These are phyloP conservation scores for Fusarium liriodendri DNA, from an alignment of 2,329 filamentous ascomycete genomes.

Conservation along the genomic window DNA sequence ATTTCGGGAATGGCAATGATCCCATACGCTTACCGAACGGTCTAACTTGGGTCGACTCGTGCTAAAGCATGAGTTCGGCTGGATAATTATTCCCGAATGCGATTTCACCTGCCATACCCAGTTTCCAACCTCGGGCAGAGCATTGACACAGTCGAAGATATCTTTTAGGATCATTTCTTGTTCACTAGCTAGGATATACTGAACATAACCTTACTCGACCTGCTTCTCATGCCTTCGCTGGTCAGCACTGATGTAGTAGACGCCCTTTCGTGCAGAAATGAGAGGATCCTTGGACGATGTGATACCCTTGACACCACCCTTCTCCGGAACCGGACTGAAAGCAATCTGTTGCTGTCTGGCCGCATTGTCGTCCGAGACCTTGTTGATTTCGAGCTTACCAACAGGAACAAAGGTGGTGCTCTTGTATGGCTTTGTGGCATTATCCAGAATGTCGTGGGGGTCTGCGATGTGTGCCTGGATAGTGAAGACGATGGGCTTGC, in stretches of 20 bases:
- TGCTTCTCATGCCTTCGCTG: constrained; percentile 16
- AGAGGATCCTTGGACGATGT: constrained; percentile 7
- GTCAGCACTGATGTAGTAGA: constrained; percentile 22
- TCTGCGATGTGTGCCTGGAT: constrained; percentile 27
- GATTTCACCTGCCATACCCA: not conserved
- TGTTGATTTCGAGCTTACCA: constrained; percentile 21
- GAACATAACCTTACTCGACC: not conserved
- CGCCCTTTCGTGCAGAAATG: constrained; percentile 11
- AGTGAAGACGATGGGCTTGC: constrained; percentile 19
- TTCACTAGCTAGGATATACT: not conserved
- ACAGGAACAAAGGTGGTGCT: not conserved
- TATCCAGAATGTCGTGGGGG: not conserved
- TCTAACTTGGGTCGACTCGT: not conserved
- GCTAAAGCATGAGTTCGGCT: not conserved
- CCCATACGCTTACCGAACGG: not conserved
- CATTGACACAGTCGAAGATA: no score
- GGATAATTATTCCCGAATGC: not conserved
- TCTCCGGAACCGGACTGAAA: constrained; percentile 11
- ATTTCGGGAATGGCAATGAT: not conserved
- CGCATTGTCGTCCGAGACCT: constrained; percentile 9
- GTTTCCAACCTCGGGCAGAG: not conserved
- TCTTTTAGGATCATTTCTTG: not conserved
- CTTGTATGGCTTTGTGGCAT: constrained; percentile 2
- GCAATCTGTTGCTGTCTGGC: constrained; percentile 11
- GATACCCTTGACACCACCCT: constrained; percentile 14